These are phyloP conservation scores for Colletotrichum brevisporum DNA, from an alignment of 2,329 filamentous ascomycete genomes.

Conservation along the genomic window DNA sequence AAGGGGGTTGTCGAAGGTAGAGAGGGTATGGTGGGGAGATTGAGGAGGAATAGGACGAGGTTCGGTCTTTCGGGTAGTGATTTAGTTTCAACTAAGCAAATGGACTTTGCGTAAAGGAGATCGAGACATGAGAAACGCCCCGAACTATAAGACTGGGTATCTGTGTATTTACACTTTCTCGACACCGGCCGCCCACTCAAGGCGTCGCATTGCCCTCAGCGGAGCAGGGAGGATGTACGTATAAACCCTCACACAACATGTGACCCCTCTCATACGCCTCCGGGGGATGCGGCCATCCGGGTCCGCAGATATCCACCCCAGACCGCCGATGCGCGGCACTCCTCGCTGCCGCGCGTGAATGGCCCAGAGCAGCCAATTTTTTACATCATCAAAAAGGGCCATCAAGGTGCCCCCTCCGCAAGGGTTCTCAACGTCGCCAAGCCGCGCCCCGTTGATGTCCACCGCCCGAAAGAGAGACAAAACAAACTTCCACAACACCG, in stretches of 20 bases:
- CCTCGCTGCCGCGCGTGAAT: not conserved
- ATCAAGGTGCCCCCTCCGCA: not conserved
- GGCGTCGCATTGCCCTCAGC: not conserved
- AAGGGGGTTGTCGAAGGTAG: not conserved
- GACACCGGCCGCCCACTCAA: not conserved
- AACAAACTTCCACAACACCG: too few species aligned
- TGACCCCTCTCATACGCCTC: too few species aligned
- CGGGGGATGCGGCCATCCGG: constrained; percentile 26
- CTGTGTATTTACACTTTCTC: not conserved
- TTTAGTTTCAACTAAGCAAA: too few species aligned
- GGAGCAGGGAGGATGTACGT: not conserved
- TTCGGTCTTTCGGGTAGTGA: too few species aligned
- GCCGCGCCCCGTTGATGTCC: too few species aligned
- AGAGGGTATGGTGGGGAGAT: constrained; percentile 7
- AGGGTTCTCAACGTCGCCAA: not conserved
- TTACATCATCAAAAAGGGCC: too few species aligned
- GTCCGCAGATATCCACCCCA: constrained; percentile 17
- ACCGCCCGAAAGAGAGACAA: too few species aligned
- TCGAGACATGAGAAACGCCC: too few species aligned
- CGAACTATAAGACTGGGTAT: not conserved
- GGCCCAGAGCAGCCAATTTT: not conserved
- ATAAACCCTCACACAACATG: too few species aligned
- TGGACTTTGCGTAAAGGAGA: too few species aligned
- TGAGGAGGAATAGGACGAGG: not conserved
- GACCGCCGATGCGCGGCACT: not conserved